phyloP scores from a whole-genome alignment of 768 basidiomycete genomes.

The Auriculariales sp. region DNA sequence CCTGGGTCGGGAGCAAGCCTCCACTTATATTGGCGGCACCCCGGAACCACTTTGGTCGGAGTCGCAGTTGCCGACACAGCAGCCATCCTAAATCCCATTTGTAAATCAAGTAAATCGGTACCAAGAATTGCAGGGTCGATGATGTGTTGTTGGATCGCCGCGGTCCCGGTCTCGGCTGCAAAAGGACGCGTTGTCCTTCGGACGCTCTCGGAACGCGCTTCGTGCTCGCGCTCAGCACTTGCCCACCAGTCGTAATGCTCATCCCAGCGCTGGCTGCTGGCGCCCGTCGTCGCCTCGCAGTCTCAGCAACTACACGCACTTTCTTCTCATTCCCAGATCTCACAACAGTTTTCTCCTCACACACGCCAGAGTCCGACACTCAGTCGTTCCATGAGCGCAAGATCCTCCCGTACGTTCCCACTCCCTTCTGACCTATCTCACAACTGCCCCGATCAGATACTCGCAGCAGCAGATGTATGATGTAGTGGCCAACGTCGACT shows the following conservation, averaged over 20 bases:
- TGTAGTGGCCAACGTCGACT: constrained; percentile 75
- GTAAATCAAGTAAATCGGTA: too few species aligned
- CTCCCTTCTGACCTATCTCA: not conserved
- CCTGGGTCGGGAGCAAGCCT: too few species aligned
- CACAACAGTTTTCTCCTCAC: constrained; percentile 28
- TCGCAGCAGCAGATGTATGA: constrained; percentile 63
- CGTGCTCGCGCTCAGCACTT: not conserved
- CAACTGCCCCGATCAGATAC: constrained; percentile 40
- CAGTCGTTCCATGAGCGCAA: constrained; percentile 73
- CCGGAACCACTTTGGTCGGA: too few species aligned
- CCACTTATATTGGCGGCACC: too few species aligned
- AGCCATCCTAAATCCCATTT: too few species aligned
- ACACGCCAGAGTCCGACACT: constrained; percentile 20
- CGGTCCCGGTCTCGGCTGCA: not conserved
- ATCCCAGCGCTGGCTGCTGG: not conserved
- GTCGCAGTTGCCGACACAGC: too few species aligned
- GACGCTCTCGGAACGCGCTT: not conserved
- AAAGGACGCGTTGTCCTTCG: not conserved
- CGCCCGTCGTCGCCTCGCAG: not conserved
- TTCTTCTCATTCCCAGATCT: constrained; percentile 40
- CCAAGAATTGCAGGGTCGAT: too few species aligned
- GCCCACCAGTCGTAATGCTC: too few species aligned
- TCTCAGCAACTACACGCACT: constrained; percentile 10
- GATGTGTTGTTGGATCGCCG: too few species aligned
- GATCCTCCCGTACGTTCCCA: constrained; percentile 63